These are phyloP conservation scores for Yamadazyma siamensis DNA, from an alignment of 1,139 yeast species.

Conservation along the genomic window DNA sequence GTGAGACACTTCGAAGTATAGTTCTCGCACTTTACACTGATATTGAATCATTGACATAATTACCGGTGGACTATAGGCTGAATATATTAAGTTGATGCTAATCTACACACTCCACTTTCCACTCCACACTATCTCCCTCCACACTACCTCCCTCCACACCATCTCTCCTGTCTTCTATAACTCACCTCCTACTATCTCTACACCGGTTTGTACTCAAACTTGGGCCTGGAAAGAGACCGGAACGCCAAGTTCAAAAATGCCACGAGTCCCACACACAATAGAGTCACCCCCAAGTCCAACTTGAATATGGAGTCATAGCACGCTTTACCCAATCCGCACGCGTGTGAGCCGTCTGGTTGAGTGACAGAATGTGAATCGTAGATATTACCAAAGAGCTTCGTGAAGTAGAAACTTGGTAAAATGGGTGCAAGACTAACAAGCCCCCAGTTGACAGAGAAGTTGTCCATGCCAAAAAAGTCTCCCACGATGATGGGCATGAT, in stretches of 20 bases:
- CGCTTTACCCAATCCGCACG: slow-evolving; percentile 36
- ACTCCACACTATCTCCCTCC: too few relatives aligned
- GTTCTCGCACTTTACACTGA: too few relatives aligned
- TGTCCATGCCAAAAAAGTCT: slow-evolving; percentile 53
- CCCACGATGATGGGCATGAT: slow-evolving; percentile 57
- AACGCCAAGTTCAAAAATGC: slow-evolving; percentile 24
- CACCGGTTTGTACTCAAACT: too few relatives aligned
- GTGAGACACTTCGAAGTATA: too few relatives aligned
- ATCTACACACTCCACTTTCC: too few relatives aligned
- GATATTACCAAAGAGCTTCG: slow-evolving; percentile 48
- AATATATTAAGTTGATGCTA: too few relatives aligned
- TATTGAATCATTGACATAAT: too few relatives aligned
- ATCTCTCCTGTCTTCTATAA: too few relatives aligned
- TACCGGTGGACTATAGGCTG: too few relatives aligned
- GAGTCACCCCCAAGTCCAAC: slow-evolving; percentile 29
- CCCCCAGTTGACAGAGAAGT: slow-evolving; percentile 59
- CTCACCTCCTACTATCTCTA: too few relatives aligned
- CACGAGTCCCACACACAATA: slow-evolving; percentile 21
- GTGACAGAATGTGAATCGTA: slow-evolving; percentile 43
- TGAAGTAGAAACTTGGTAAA: slow-evolving; percentile 47
- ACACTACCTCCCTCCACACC: too few relatives aligned
- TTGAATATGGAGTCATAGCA: slow-evolving; percentile 45
- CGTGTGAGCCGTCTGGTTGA: slow-evolving; percentile 15
- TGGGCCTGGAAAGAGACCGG: neutral
- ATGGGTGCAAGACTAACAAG: slow-evolving; percentile 52